Conservation (phyloP, 371 early-diverging fungal species). For the Dichotomocladium elegans region DNA sequence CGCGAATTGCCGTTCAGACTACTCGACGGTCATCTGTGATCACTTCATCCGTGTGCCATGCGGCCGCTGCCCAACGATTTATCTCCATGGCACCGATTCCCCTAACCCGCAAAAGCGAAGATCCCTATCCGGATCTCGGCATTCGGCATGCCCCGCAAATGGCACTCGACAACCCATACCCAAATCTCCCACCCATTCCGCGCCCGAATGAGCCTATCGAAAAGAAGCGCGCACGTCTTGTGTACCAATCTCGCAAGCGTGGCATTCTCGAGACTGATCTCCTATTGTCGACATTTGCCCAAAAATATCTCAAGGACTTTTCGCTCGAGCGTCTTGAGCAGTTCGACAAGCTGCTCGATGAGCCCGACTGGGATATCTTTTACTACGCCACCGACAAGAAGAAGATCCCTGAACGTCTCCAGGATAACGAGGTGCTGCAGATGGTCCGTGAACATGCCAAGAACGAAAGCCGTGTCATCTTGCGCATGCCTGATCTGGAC, state of each 20-base stretch:
- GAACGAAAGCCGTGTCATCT: constrained; percentile 62
- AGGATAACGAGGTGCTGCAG: constrained; percentile 50
- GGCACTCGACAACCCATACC: constrained; percentile 48
- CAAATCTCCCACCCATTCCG: constrained; percentile 58
- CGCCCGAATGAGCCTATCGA: constrained; percentile 63
- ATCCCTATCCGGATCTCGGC: constrained; percentile 44
- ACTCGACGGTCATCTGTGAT: too few species aligned
- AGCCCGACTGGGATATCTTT: constrained; percentile 96
- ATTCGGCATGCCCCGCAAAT: constrained; percentile 46
- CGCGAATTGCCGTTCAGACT: too few species aligned
- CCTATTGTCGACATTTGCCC: constrained; percentile 85
- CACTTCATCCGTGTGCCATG: too few species aligned
- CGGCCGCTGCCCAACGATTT: background rate
- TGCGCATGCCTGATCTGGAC: constrained; percentile 74
- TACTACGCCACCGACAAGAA: constrained; percentile 85
- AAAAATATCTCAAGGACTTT: constrained; percentile 55
- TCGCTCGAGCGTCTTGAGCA: constrained; percentile 59
- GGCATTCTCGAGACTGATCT: constrained; percentile 95
- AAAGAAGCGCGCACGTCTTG: constrained; percentile 75
- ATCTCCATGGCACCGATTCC: background rate
- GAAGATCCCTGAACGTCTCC: constrained; percentile 55
- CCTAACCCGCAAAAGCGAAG: constrained; percentile 10
- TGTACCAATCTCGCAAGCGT: constrained; percentile 89
- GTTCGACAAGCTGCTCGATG: constrained; percentile 82
- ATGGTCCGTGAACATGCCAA: constrained; percentile 64